Evolutionary conservation across 768 basidiomycete genomes (phyloP).

Genomic region (Suillus plorans): DNA sequence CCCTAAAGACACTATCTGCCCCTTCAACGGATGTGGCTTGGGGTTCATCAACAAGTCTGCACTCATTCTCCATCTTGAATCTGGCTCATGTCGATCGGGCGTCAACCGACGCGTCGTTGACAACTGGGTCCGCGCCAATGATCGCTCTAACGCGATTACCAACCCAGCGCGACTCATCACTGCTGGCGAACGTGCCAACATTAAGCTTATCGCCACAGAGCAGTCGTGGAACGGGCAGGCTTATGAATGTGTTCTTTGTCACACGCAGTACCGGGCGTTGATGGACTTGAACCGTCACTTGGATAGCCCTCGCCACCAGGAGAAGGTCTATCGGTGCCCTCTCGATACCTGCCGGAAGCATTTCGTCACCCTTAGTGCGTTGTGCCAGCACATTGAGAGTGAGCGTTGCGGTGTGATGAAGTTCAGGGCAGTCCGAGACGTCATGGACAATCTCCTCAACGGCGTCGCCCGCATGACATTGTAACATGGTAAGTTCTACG

Average conservation of each 20-base stretch:
- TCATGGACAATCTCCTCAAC: constrained; percentile 36
- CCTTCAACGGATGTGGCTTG: constrained; percentile 41
- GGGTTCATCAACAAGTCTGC: constrained; percentile 54
- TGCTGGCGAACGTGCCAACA: constrained; percentile 9
- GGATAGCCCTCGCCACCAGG: constrained; percentile 57
- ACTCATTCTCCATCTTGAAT: constrained; percentile 62
- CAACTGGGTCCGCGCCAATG: constrained; percentile 39
- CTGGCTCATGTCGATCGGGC: constrained; percentile 55
- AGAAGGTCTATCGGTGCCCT: constrained; percentile 57
- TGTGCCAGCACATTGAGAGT: constrained; percentile 68
- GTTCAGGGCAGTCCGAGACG: constrained; percentile 42
- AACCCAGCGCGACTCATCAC: constrained; percentile 53
- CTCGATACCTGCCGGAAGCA: constrained; percentile 38
- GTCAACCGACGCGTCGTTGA: constrained; percentile 38
- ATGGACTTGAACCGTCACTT: constrained; percentile 59
- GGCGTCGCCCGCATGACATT: constrained; percentile 15
- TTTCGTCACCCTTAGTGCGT: constrained; percentile 54
- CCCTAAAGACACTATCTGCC: constrained; percentile 36
- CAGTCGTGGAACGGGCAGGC: constrained; percentile 40
- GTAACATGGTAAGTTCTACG: constrained; percentile 11
- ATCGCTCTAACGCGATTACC: constrained; percentile 52
- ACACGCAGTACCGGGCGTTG: constrained; percentile 40
- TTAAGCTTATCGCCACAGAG: constrained; percentile 30
- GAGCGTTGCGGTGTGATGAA: constrained; percentile 53
- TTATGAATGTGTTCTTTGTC: constrained; percentile 70